A percentile compares a stretch with the other conserved stretches of the same genome.
Conservation (phyloP, 2,329 filamentous ascomycete genomes). For the Westerdykella sp. region DNA sequence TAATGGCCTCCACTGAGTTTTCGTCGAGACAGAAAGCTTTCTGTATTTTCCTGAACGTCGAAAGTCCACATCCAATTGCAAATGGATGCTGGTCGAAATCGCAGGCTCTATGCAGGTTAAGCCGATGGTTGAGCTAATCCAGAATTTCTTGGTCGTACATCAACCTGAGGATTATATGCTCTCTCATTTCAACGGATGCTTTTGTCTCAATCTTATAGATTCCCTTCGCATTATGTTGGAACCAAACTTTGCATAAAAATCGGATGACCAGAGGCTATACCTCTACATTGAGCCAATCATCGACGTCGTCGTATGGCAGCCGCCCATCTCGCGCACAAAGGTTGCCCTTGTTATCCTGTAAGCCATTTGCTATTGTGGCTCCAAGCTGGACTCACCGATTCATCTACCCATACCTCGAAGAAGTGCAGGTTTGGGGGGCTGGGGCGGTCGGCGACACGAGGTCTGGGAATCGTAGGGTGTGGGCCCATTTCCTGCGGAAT, state of each 20-base stretch:
- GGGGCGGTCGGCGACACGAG: neutral
- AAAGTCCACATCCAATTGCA: neutral
- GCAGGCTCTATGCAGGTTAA: neutral
- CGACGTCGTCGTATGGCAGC: neutral
- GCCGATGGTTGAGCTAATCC: neutral
- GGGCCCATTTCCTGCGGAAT: too few relatives aligned
- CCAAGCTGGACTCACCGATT: neutral
- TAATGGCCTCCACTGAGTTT: conserved; percentile 7
- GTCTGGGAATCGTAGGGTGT: too few relatives aligned
- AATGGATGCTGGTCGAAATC: neutral
- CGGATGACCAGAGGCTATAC: neutral
- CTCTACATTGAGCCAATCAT: neutral
- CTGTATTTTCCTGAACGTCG: conserved; percentile 2
- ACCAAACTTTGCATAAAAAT: neutral
- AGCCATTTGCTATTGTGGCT: neutral
- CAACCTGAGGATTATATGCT: neutral
- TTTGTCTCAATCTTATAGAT: neutral
- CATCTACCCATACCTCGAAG: neutral
- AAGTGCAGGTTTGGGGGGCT: neutral
- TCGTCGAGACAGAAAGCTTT: conserved; percentile 6
- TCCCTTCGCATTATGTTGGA: too few relatives aligned
- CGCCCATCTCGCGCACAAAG: neutral
- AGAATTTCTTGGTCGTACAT: neutral
- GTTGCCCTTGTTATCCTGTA: neutral
- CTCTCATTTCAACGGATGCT: neutral